Conservation (phyloP, 768 basidiomycete genomes). For the Tylopilus vinaceipallidus region DNA sequence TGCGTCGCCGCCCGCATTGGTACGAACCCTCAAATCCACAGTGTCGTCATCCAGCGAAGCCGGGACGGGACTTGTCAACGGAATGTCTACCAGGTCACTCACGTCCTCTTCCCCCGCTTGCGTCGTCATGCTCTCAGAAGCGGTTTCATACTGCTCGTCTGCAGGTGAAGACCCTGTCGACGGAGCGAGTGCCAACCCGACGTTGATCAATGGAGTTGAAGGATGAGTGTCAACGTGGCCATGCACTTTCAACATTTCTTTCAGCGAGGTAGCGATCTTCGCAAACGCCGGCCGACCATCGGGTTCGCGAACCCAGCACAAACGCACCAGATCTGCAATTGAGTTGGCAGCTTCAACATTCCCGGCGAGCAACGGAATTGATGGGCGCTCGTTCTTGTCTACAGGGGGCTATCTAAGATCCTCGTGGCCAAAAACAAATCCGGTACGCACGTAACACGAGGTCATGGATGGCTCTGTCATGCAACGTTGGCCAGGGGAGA, state of each 20-base stretch:
- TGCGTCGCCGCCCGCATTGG: conserved; percentile 4
- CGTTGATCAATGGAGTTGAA: not conserved
- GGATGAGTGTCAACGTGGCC: conserved; percentile 20
- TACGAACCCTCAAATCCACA: not conserved
- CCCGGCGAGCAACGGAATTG: conserved; percentile 38
- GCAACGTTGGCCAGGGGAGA: conserved; percentile 53
- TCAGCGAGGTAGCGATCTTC: conserved; percentile 44
- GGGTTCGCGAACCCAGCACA: conserved; percentile 59
- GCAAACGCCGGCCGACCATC: conserved; percentile 52
- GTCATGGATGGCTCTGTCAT: conserved; percentile 49
- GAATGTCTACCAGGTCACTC: conserved; percentile 15
- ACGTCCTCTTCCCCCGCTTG: conserved; percentile 12
- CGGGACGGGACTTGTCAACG: conserved; percentile 18
- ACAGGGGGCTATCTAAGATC: conserved; percentile 18
- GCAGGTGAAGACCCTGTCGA: conserved; percentile 19
- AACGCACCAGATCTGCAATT: conserved; percentile 43
- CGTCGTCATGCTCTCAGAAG: conserved; percentile 23
- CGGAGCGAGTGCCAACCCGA: not conserved
- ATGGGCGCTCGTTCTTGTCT: conserved; percentile 54
- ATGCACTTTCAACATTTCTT: conserved; percentile 41
- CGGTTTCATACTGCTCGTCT: conserved; percentile 29
- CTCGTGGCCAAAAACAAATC: conserved; percentile 4
- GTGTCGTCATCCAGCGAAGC: not conserved
- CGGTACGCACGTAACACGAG: conserved; percentile 51
- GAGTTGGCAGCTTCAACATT: conserved; percentile 33